Evolutionary conservation across 1,139 yeast species (phyloP), one percentile per base, ranked within the genome.

Genomic region (Candida pseudoviswanathii): DNA sequence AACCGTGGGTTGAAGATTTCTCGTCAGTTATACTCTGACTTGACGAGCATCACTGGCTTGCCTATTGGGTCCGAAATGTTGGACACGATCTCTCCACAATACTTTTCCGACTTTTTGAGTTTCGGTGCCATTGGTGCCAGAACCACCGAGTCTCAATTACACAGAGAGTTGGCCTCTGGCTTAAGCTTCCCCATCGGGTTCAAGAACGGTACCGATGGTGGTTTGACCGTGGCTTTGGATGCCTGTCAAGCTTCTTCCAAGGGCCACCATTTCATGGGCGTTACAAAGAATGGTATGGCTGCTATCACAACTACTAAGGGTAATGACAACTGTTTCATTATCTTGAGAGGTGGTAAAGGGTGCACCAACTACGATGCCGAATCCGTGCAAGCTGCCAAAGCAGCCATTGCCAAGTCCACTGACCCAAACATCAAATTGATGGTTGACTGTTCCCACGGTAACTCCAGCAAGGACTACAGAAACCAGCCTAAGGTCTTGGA

Each of bases 1-100:
- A 94, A 94, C 77, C 90, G 91, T 72, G 99, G 99, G 57, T 81
- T 94, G 59, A 78, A 95, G 61, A 85, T 92, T 56, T 80, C 98
- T 25, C 84, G 99, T 68, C 86, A 87, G 58, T 82, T 94, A 74
- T 94, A 90, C 70, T 85, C 86, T 38, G 84, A 88, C 54, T 79
- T 94, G 61, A 94, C 97, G 11, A 45, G 54, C 29, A 41, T 42
- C 34, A 83, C 84, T 61, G 65, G 64, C 42, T 74, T 94, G 52
- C 98, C 98, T 43, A 91, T 94, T 68, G 98, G 97, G 36, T 89
- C 96, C 54, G 99, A 94, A 75, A 92, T 94, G 97, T 82, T 94
- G 66, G 99, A 94, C 67, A 94, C 98, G 36, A 92, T 92, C 58
- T 88, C 96, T 32, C 98, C 98, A 4, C 98, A 91, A 75, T 92